Base-by-base conservation (phyloP, 495 filamentous ascomycete species). In the Aspergillus sclerotiicarbonarius region DNA sequence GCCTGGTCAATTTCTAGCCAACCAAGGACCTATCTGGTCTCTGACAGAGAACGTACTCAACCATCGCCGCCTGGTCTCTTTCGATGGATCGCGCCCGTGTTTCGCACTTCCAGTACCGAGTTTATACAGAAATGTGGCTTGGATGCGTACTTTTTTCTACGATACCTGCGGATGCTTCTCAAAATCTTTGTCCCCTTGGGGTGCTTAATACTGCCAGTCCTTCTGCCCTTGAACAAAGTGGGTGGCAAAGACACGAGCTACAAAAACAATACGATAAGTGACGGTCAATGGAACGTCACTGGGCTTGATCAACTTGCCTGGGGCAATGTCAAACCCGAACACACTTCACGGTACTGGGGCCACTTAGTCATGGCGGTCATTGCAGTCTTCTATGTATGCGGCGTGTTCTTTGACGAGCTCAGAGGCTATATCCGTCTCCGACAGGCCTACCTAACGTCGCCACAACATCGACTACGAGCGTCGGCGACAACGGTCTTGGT, bases 141-240 rank as follows among this genome's bases (percentile, higher is more conserved):
- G 39, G 94, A 98, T 72, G 93, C 95, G 64, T 98, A 97, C 77
- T 96, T 98, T 73, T 98, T 98, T 75, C 80, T 98, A 1, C 90
- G 95, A 53, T 98, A 96, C 69, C 80, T 98, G 15, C 90, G 93
- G 54, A 94, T 96, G 70, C 83, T 98, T 3, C 82, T 98, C 37
- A 88, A 95, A 66, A 93, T 97, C 58, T 98, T 98, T 65, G 69
- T 94, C 18, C 89, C 92, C 8, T 78, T 96, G 54, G 89, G 88
- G 20, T 47, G 87, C 18, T 67, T 96, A 30, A 85, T 97, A 29
- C 76, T 98, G 21, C 95, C 94, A 0, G 85, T 96, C 51, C 79
- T 98, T 37, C 67, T 98, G 7, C 92, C 95, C 0, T 64, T 98
- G 57, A 98, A 98, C 63, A 83, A 80, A 49, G 72, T 87, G 13